Evolutionary conservation across 129 eudicot species (phyloP), one percentile per base, ranked within the genome.

Genomic region (Gnaphalium uliginosum): DNA sequence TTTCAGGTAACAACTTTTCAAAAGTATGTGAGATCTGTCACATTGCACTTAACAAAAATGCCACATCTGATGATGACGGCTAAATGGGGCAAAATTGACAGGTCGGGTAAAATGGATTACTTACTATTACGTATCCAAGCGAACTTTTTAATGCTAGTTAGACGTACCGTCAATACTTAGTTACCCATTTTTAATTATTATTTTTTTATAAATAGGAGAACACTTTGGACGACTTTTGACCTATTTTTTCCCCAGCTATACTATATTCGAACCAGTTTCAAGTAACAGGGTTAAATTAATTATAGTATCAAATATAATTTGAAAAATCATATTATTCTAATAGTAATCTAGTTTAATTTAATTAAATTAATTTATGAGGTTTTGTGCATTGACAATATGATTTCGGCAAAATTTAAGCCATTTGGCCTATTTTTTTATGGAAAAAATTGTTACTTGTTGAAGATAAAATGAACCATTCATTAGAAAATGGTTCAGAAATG

Each of bases 21-120:
- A 37, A 72, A 72, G 76, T 33, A 54, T 72, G 76, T 11, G 67
- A 72, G 29, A 57, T 72, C 33, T 72, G 67, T 59, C 32, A 72
- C 66, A 56, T 13, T 35, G 30, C 66, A 33, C 41, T 63, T 18
- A 29, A 29, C 4, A 17, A 23, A 21, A 24, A 17, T 14, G 68
- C 17, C 37, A 63, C 4, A 27, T 29, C 17, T 63, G 39, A 63
- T 17, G 68, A 63, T 29, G 30, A 63, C 1, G 24, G 37, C 39
- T 46, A 46, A 46, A 46, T 2, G 53, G 6, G 5, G 53, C 15
- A 46, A 46, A 46, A 14, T 46, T 13, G 5, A 46, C 5, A 4
- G 53, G 53, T 46, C n/a, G 1, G 53, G 53, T 46, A 46, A 46
- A 46, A 46, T 3, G 53, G 18, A 4, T 19, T 8, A 15, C 61